These are phyloP conservation scores for Breviolum minutum DNA, from an alignment of 73 alveolate species.

Conservation along the genomic window DNA sequence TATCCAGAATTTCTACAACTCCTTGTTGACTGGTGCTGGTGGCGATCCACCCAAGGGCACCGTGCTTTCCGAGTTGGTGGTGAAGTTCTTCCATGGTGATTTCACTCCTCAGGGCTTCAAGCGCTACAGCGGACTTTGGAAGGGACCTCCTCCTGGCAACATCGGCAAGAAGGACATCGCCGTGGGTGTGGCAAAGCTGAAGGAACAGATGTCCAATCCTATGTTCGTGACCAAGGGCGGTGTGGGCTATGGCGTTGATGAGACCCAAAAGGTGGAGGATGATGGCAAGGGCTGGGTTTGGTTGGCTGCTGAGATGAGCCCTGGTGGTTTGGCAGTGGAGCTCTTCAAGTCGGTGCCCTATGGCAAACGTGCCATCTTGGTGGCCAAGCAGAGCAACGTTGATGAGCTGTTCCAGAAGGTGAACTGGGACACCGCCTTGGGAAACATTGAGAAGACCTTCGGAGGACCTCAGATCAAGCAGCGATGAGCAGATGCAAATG, in stretches of 20 bases:
- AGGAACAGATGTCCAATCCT: slow-evolving; percentile 84
- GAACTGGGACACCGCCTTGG: slow-evolving; percentile 81
- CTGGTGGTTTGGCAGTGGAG: slow-evolving; percentile 94
- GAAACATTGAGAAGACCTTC: slow-evolving; percentile 60
- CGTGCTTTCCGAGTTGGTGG: slow-evolving; percentile 58
- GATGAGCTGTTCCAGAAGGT: slow-evolving; percentile 84
- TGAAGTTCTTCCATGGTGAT: slow-evolving; percentile 92
- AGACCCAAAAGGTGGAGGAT: slow-evolving; percentile 90
- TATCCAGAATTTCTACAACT: slow-evolving; percentile 64
- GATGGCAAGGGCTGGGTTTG: slow-evolving; percentile 95
- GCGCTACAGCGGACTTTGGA: slow-evolving; percentile 92
- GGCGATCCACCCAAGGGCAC: slow-evolving; percentile 95
- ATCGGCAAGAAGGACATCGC: slow-evolving; percentile 95
- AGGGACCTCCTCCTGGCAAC: slow-evolving; percentile 95
- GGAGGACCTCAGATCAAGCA: slow-evolving; percentile 95
- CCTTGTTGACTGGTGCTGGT: slow-evolving; percentile 63
- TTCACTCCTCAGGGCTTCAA: slow-evolving; percentile 95
- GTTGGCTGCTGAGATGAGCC: slow-evolving; percentile 94
- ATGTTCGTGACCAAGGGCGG: slow-evolving; percentile 95
- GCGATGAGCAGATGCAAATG: slow-evolving; percentile 23
- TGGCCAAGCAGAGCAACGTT: slow-evolving; percentile 85
- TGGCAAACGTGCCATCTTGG: slow-evolving; percentile 84
- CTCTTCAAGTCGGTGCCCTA: slow-evolving; percentile 92
- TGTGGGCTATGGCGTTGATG: slow-evolving; percentile 94
- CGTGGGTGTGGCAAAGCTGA: slow-evolving; percentile 48